Base-by-base conservation (phyloP, 78 protist species). In the Dictyostelium purpureum region DNA sequence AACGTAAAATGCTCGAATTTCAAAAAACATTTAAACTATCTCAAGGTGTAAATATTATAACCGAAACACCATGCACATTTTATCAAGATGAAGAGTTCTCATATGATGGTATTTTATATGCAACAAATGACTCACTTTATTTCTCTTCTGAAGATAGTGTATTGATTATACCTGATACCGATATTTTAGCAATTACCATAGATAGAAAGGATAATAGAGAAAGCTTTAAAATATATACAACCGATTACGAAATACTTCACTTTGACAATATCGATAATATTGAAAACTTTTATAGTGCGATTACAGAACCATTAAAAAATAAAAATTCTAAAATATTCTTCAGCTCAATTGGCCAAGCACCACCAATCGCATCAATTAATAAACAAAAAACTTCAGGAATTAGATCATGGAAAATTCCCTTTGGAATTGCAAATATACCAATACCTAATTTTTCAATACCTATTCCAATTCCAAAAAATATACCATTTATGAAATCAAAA, bases 401-500 rank as follows among this genome's bases (percentile, higher is more conserved):
- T 71, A 71, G 42, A 71, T 43, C 54, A 16, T 33, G 49, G 49
- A 69, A 69, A 54, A 49, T 28, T 40, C 54, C 33, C n/a, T n/a
- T n/a, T n/a, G n/a, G n/a, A n/a, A n/a, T n/a, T n/a, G n/a, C n/a
- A n/a, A n/a, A n/a, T 57, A 40, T 81, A 9, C 40, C 79, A 28
- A 57, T 31, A 65, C 75, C 52, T 31, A 49, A 59, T 65, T 65
- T 47, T 35, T 42, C 49, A 37, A 38, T 45, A 33, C 40, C 89
- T 18, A 67, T 67, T 37, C 52, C 52, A 71, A 33, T 19, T 33
- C 67, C 90, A 37, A 24, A 47, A 28, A 61, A 71, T 71, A 28
- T 71, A 6, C 80, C 81, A 71, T 33, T 83, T 3, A 71, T 83
- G 69, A 83, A 57, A 83, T 83, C 90, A 70, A 83, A 71, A 31